A percentile compares a stretch with the other conserved stretches of the same genome.
Conservation (phyloP, 2,329 filamentous ascomycete genomes). For the Myriosclerotinia scirpicola region DNA sequence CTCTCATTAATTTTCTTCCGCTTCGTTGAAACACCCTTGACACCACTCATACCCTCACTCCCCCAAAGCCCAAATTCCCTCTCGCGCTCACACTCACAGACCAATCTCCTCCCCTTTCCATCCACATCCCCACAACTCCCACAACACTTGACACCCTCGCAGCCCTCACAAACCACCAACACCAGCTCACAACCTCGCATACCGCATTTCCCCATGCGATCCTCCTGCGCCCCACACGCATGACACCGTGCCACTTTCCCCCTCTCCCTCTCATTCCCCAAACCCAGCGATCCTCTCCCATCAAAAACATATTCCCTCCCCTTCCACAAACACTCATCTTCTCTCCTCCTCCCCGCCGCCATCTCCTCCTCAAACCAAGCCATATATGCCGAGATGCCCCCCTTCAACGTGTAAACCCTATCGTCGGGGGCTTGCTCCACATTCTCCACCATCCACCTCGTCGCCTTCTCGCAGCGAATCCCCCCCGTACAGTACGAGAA, state of each 20-base stretch:
- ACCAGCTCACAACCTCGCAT: constrained; percentile 39
- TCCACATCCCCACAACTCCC: constrained; percentile 34
- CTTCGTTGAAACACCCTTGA: constrained; percentile 22
- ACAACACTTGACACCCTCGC: constrained; percentile 38
- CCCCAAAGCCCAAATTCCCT: constrained; percentile 40
- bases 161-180: constrained; percentile 38
- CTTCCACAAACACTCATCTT: constrained; percentile 37
- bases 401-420: constrained; percentile 38
- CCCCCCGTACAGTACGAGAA: constrained; percentile 42
- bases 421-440: constrained; percentile 30
- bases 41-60: constrained; percentile 23
- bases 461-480: constrained; percentile 41
- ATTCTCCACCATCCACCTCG: constrained; percentile 38
- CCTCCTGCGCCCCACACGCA: constrained; percentile 30
- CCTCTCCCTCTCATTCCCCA: constrained; percentile 17
- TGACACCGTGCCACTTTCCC: constrained; percentile 40
- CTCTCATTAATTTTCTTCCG: constrained; percentile 28
- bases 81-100: constrained; percentile 39
- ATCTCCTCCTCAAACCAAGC: constrained; percentile 42
- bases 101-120: constrained; percentile 27
- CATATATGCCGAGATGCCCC: constrained; percentile 40
- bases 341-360: constrained; percentile 31
- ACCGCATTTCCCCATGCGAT: constrained; percentile 39
- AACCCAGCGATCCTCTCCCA: constrained; percentile 37
- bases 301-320: constrained; percentile 42